Evolutionary conservation across 2,329 filamentous ascomycete species (phyloP).

Genomic region (Alternaria novae-zelandiae): DNA sequence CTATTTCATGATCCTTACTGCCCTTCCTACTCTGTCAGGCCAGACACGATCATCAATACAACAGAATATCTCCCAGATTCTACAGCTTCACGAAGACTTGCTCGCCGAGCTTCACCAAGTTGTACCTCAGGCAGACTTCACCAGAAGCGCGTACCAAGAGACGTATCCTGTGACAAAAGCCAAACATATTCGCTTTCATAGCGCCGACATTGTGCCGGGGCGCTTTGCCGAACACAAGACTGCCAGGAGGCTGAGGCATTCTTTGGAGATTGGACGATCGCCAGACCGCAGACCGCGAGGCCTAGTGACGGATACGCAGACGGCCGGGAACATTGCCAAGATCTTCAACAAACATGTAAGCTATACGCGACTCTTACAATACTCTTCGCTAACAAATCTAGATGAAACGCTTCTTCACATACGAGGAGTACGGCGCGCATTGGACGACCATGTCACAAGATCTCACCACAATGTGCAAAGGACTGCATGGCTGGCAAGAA

Average conservation of each 20-base stretch:
- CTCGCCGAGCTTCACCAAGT: constrained; percentile 74
- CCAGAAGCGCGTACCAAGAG: constrained; percentile 44
- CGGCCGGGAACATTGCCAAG: constrained; percentile 60
- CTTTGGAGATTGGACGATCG: constrained; percentile 54
- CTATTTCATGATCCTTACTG: constrained; percentile 67
- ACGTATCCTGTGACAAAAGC: constrained; percentile 41
- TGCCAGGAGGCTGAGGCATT: constrained; percentile 50
- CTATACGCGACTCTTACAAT: constrained; percentile 8
- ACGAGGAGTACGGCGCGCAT: constrained; percentile 90
- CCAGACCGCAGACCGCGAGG: constrained; percentile 46
- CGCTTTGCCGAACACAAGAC: constrained; percentile 44
- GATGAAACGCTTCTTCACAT: constrained; percentile 83
- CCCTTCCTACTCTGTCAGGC: constrained; percentile 69
- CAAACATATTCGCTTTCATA: constrained; percentile 57
- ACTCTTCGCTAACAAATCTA: constrained; percentile 51
- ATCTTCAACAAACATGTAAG: constrained; percentile 61
- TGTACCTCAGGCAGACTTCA: constrained; percentile 68
- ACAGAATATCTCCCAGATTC: constrained; percentile 77
- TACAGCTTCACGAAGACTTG: constrained; percentile 83
- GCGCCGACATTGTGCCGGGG: constrained; percentile 54
- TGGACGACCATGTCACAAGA: constrained; percentile 87
- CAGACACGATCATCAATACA: constrained; percentile 76
- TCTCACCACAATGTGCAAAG: constrained; percentile 70
- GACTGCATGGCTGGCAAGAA: constrained; percentile 74
- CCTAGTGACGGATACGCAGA: constrained; percentile 58